Evolutionary conservation across 192 early-diverging fungal genomes (phyloP).

Genomic region (Coemansia sp.): DNA sequence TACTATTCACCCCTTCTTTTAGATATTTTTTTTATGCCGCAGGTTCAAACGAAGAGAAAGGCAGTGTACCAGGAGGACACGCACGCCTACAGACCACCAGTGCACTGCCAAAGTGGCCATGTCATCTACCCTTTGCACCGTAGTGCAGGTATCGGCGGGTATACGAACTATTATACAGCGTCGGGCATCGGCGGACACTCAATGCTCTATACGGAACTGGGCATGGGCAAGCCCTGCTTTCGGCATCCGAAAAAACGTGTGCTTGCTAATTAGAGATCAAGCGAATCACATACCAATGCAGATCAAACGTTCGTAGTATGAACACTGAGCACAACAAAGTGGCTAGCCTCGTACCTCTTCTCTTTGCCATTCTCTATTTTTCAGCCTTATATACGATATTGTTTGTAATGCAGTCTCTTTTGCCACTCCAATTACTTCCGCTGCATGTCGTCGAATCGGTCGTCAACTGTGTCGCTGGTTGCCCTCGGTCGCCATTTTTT

Average conservation of each 20-base stretch:
- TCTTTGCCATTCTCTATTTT: too few species aligned
- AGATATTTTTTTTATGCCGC: not conserved
- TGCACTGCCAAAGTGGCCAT: not conserved
- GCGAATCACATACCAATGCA: too few species aligned
- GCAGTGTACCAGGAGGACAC: not conserved
- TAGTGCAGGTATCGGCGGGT: not conserved
- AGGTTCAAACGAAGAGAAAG: not conserved
- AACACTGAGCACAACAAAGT: too few species aligned
- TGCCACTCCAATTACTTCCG: too few species aligned
- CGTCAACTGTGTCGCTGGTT: not conserved
- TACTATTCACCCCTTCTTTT: not conserved
- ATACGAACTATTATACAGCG: not conserved
- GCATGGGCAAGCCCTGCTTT: slow-evolving; percentile 8
- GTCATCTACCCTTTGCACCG: not conserved
- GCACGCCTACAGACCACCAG: too few species aligned
- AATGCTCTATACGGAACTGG: not conserved
- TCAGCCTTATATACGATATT: too few species aligned
- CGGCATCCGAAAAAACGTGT: not conserved
- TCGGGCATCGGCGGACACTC: slow-evolving; percentile 5
- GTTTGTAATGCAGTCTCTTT: too few species aligned
- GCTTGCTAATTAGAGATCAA: not conserved
- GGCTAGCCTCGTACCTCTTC: too few species aligned
- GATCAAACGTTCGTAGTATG: too few species aligned
- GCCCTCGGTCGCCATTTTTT: not conserved
- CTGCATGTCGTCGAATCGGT: too few species aligned